Evolutionary conservation across 148 eudicot species (phyloP), one percentile per base, ranked within the genome.

Genomic region (Rhododendron williamsianum): DNA sequence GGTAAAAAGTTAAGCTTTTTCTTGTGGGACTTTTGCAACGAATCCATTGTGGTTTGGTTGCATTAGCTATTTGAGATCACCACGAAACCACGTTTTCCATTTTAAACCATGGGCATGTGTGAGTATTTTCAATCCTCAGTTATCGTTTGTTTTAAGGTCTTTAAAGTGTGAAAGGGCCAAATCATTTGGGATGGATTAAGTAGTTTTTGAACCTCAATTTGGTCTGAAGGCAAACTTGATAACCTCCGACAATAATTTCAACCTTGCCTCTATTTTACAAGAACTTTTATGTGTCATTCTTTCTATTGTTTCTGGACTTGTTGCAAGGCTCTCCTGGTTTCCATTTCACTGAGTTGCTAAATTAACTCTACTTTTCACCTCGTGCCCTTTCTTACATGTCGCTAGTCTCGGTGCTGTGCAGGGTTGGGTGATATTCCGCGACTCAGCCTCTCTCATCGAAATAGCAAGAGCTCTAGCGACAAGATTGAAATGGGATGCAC

Each of bases 361-460:
- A n/a, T 10, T 25, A 23, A 36, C 74, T 74, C 19, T 52, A 25
- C 18, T 82, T 81, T 38, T 35, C 76, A 35, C 52, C 51, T 67
- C 11, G 6, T 15, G 21, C 36, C 19, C 67, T 80, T 9, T 45
- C 48, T 74, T 51, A 84, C 80, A 46, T 16, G 41, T 49, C 9
- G 82, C 82, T 89, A 81, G 87, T 83, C 27, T 74, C 5, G 76
- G 54, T 89, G 58, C 63, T 33, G 84, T 86, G 88, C 93, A 97
- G 98, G 99, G 99, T 52, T 97, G 99, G 99, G 91, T 95, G 82
- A 93, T 97, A 82, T 86, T 97, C 85, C 91, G 94, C 35, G 99
- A 97, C 86, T 76, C 89, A 38, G 84, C 91, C 21, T 87, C 93
- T 85, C 90, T 94, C 11, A 91, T 97, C 1, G 98, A 97, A 81